Evolutionary conservation across 768 basidiomycete genomes (phyloP).

Genomic region (Rhodotorula sphaerocarpa): DNA sequence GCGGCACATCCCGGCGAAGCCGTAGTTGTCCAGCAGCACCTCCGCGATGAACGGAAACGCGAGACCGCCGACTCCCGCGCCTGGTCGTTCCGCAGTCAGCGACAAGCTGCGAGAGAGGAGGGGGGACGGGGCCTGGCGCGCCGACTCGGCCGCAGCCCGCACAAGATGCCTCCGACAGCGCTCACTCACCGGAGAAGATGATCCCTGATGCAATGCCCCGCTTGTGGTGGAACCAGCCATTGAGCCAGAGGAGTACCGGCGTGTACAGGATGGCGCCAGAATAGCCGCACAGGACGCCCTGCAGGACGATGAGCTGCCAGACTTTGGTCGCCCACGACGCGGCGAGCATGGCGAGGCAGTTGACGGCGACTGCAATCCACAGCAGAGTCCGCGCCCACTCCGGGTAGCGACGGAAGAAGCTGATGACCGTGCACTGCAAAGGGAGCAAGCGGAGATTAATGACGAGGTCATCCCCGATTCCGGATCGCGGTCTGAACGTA

Average conservation of each 20-base stretch:
- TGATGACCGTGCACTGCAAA: conserved; percentile 12
- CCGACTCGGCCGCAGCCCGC: too few relatives aligned
- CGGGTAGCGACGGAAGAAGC: conserved; percentile 26
- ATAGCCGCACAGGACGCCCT: conserved; percentile 18
- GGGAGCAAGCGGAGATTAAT: too few relatives aligned
- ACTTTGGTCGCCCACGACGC: conserved; percentile 21
- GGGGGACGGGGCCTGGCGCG: too few relatives aligned
- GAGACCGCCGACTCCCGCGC: conserved; percentile 18
- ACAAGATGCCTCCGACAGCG: too few relatives aligned
- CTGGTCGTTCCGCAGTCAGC: background rate
- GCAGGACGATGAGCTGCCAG: conserved; percentile 29
- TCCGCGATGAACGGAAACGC: conserved; percentile 20
- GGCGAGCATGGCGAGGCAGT: conserved; percentile 15
- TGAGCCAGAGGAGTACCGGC: conserved; percentile 25
- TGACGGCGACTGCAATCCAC: background rate
- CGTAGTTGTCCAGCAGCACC: conserved; percentile 6
- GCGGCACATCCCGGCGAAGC: conserved; percentile 29
- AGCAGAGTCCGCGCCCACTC: conserved; percentile 17
- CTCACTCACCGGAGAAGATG: conserved; percentile 12
- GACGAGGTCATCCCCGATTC: too few relatives aligned
- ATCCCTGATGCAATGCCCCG: conserved; percentile 14
- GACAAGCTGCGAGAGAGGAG: too few relatives aligned
- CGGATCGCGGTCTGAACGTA: background rate
- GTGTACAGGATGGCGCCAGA: conserved; percentile 19
- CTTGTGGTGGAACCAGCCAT: background rate